A percentile compares a stretch with the other conserved stretches of the same genome.
Conservation (phyloP, 148 eudicot species). For the Chenopodium quinoa region DNA sequence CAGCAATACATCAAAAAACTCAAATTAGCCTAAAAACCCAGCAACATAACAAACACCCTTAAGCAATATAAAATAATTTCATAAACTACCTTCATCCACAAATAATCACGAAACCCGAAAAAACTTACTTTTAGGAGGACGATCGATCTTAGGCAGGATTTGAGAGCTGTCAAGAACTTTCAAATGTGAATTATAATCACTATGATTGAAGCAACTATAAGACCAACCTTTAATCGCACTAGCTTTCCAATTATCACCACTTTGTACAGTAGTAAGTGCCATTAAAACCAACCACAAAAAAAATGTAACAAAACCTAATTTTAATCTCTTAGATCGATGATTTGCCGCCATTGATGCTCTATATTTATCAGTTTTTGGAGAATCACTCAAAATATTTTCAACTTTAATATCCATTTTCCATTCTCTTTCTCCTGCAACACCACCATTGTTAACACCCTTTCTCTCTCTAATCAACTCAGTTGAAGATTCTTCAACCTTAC, state of each 20-base stretch:
- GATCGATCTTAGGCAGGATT: constrained; percentile 25
- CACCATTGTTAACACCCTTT: background rate
- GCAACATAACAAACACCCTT: background rate
- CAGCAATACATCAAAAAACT: background rate
- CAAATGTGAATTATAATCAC: constrained; percentile 24
- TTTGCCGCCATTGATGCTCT: constrained; percentile 42
- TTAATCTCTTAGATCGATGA: constrained; percentile 35
- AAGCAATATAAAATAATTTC: background rate
- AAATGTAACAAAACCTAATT: constrained; percentile 35
- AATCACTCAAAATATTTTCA: constrained; percentile 30
- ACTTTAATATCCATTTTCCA: constrained; percentile 42
- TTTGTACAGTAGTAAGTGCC: constrained; percentile 43
- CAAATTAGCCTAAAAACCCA: background rate
- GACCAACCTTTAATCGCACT: constrained; percentile 59
- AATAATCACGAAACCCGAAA: background rate
- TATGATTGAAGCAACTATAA: constrained; percentile 33
- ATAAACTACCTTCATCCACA: background rate
- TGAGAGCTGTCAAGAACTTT: constrained; percentile 15
- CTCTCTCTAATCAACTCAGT: constrained; percentile 24
- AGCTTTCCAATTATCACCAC: constrained; percentile 52
- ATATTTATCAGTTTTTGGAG: constrained; percentile 30
- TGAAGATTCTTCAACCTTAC: constrained; percentile 38
- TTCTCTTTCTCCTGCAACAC: constrained; percentile 7
- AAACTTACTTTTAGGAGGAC: constrained; percentile 61
- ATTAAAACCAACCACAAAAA: constrained; percentile 37